phyloP scores from a whole-genome alignment of 169 alveolate species.

The Cryptosporidium ubiquitum region DNA sequence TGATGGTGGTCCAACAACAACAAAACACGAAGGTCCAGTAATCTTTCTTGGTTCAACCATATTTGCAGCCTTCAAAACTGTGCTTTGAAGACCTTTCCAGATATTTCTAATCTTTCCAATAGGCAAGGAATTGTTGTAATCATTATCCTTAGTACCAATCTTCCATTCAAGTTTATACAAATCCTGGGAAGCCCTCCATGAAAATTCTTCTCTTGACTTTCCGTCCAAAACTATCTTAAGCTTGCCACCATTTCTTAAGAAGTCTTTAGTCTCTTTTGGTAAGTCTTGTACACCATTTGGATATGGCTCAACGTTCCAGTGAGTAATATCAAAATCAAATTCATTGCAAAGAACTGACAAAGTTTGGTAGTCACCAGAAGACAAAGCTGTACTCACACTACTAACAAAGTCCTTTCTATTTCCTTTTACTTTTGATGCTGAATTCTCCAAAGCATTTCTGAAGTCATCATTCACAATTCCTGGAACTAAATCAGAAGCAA shows the following conservation, averaged over 20 bases:
- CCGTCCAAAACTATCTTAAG: conserved; percentile 80
- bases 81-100: conserved; percentile 88
- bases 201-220: conserved; percentile 77
- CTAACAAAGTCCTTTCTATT: conserved; percentile 24
- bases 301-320: conserved; percentile 92
- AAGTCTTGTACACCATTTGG: conserved; percentile 93
- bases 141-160: conserved; percentile 83
- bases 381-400: conserved; percentile 28
- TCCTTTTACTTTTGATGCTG: conserved; percentile 50
- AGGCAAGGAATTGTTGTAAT: conserved; percentile 84
- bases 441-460: conserved; percentile 24
- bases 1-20: conserved; percentile 89
- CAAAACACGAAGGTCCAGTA: conserved; percentile 83
- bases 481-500: conserved; percentile 50
- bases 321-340: conserved; percentile 86
- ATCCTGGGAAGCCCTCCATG: conserved; percentile 88
- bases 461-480: conserved; percentile 34
- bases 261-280: conserved; percentile 86
- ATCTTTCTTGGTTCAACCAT: conserved; percentile 89
- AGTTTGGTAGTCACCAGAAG: conserved; percentile 32
- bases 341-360: conserved; percentile 26
- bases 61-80: conserved; percentile 85
- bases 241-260: conserved; percentile 88
- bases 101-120: conserved; percentile 88
- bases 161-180: conserved; percentile 89